Percentiles rank a stretch among this genome's conserved stretches.
phyloP scores from a whole-genome alignment of 169 alveolate species.

The Ichthyophthirius multifiliis region DNA sequence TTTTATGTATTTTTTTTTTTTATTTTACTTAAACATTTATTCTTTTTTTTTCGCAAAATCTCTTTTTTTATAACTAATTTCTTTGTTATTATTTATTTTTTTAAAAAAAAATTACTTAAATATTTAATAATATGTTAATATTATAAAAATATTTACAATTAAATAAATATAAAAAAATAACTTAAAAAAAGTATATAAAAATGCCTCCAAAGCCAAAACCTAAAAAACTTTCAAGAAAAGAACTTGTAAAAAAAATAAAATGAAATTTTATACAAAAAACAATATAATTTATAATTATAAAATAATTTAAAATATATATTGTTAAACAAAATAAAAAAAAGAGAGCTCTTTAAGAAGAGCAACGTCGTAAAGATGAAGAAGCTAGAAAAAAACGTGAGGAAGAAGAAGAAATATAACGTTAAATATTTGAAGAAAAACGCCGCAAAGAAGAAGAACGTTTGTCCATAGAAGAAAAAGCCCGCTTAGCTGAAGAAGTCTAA shows the following conservation, averaged over 20 bases:
- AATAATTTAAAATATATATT: not conserved
- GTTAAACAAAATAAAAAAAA: not conserved
- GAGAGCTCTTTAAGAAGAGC: conserved; percentile 4
- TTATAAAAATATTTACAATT: too few species aligned
- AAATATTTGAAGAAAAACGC: not conserved
- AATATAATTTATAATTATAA: not conserved
- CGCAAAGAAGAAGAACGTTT: conserved; percentile 11
- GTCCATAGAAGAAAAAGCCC: not conserved
- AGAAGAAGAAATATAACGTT: not conserved
- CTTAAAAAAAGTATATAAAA: too few species aligned
- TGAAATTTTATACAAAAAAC: not conserved
- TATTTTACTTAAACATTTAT: too few species aligned
- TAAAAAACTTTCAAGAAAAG: not conserved
- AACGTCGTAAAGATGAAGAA: not conserved
- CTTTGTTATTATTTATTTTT: too few species aligned
- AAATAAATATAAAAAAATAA: too few species aligned
- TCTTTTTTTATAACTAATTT: too few species aligned
- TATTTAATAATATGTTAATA: too few species aligned
- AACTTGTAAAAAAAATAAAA: not conserved
- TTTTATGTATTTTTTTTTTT: too few species aligned
- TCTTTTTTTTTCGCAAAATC: too few species aligned
- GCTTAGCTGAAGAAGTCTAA: not conserved
- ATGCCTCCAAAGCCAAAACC: conserved; percentile 2
- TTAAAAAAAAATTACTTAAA: too few species aligned
- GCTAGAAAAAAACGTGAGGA: conserved; percentile 4